These are phyloP conservation scores for Cutaneotrichosporon sp. DNA, from an alignment of 1,284 basidiomycete species.

Conservation along the genomic window DNA sequence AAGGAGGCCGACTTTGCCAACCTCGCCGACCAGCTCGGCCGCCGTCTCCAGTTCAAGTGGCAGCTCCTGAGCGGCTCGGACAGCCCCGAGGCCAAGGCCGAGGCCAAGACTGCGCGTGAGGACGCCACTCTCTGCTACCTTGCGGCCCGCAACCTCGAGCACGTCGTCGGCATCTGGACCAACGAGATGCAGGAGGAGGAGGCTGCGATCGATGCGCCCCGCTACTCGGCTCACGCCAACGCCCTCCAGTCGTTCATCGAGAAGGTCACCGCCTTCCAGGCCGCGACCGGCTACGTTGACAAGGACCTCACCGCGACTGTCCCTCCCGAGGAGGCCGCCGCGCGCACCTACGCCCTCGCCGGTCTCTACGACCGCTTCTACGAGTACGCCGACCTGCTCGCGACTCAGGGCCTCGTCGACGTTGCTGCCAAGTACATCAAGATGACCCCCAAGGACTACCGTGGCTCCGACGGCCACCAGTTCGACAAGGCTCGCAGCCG, in stretches of 20 bases:
- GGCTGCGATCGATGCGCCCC: conserved; percentile 56
- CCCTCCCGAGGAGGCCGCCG: conserved; percentile 58
- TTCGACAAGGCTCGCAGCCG: conserved; percentile 64
- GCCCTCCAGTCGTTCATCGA: conserved; percentile 94
- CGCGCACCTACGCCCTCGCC: conserved; percentile 78
- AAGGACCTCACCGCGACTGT: conserved; percentile 62
- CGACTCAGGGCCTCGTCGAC: conserved; percentile 82
- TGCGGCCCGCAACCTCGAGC: conserved; percentile 85
- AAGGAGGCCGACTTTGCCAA: conserved; percentile 78
- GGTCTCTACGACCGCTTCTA: conserved; percentile 89
- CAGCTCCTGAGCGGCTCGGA: conserved; percentile 61
- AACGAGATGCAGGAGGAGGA: conserved; percentile 92
- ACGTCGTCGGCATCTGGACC: conserved; percentile 87
- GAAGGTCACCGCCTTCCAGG: conserved; percentile 93
- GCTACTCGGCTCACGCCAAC: conserved; percentile 81
- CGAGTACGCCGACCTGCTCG: conserved; percentile 92
- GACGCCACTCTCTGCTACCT: conserved; percentile 92
- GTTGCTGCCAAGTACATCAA: conserved; percentile 80
- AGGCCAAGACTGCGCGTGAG: conserved; percentile 69
- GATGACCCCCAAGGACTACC: conserved; percentile 78
- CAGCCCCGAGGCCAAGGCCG: conserved; percentile 52
- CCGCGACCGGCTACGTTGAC: conserved; percentile 85
- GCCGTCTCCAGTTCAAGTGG: conserved; percentile 82
- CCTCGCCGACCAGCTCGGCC: conserved; percentile 88
- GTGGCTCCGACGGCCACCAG: conserved; percentile 59